Conservation (phyloP, 1,139 yeast genomes). For the Magnusiomyces tetraspermus region DNA sequence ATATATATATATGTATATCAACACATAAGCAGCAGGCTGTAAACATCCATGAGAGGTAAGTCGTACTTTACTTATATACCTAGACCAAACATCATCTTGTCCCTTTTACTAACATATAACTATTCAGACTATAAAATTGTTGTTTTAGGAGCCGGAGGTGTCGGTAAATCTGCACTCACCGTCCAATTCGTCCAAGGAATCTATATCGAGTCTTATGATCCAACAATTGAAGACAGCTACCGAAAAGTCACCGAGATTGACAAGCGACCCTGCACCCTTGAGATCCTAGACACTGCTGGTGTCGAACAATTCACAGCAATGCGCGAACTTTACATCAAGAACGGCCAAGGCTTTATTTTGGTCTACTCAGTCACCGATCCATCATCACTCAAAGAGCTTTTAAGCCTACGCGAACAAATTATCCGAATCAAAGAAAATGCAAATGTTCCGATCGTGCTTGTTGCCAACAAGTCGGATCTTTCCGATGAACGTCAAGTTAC, state of each 20-base stretch:
- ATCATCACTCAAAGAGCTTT: constrained; percentile 67
- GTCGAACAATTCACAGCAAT: constrained; percentile 41
- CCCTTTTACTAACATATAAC: too few species aligned
- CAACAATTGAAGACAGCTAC: constrained; percentile 72
- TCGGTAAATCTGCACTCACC: constrained; percentile 90
- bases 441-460: constrained; percentile 36
- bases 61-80: too few species aligned
- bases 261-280: constrained; percentile 33
- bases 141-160: constrained; percentile 97
- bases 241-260: constrained; percentile 34
- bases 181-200: constrained; percentile 30
- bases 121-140: constrained; percentile 64
- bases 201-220: constrained; percentile 90
- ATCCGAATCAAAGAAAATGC: constrained; percentile 63
- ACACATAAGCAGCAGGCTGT: too few species aligned
- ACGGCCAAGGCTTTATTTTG: constrained; percentile 38
- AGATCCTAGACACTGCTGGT: constrained; percentile 41
- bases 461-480: constrained; percentile 51
- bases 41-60: too few species aligned
- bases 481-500: constrained; percentile 53
- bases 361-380: constrained; percentile 85
- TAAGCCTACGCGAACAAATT: constrained; percentile 82
- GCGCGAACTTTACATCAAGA: constrained; percentile 55
- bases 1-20: too few species aligned
- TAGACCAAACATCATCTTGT: too few species aligned